A percentile compares a stretch with the other conserved stretches of the same genome.
These are phyloP conservation scores for Pholiota microspora DNA, from an alignment of 768 basidiomycete genomes.

Conservation along the genomic window DNA sequence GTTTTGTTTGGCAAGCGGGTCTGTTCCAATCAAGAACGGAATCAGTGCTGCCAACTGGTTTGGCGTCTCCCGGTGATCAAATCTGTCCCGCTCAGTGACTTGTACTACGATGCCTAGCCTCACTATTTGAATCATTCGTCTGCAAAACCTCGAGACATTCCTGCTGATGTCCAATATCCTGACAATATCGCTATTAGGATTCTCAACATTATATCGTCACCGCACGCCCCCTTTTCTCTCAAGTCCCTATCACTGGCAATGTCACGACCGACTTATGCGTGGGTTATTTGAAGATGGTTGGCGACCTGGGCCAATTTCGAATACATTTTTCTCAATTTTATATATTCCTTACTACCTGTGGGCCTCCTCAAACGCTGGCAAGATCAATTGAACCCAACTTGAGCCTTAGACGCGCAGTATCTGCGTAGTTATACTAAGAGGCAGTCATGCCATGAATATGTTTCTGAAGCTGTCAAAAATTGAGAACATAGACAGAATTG, in stretches of 20 bases:
- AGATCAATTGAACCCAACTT: too few relatives aligned
- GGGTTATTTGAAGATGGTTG: slow-evolving; percentile 14
- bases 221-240: not conserved
- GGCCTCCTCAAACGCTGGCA: too few relatives aligned
- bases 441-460: not conserved
- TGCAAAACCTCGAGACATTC: too few relatives aligned
- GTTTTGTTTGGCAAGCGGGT: slow-evolving; percentile 5
- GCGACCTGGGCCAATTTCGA: slow-evolving; percentile 20
- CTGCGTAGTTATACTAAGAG: too few relatives aligned
- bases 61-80: too few relatives aligned
- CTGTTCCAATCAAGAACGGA: not conserved
- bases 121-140: too few relatives aligned
- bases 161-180: too few relatives aligned
- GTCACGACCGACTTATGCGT: slow-evolving; percentile 5
- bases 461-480: not conserved
- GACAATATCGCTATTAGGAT: not conserved
- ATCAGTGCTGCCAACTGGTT: too few relatives aligned
- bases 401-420: too few relatives aligned
- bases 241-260: not conserved
- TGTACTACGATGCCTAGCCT: not conserved
- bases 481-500: not conserved
- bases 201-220: not conserved
- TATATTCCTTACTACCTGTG: too few relatives aligned
- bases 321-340: not conserved
- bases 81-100: not conserved